These are phyloP conservation scores for Chytriomyces hyalinus DNA, from an alignment of 192 early-diverging fungal genomes.

Conservation along the genomic window DNA sequence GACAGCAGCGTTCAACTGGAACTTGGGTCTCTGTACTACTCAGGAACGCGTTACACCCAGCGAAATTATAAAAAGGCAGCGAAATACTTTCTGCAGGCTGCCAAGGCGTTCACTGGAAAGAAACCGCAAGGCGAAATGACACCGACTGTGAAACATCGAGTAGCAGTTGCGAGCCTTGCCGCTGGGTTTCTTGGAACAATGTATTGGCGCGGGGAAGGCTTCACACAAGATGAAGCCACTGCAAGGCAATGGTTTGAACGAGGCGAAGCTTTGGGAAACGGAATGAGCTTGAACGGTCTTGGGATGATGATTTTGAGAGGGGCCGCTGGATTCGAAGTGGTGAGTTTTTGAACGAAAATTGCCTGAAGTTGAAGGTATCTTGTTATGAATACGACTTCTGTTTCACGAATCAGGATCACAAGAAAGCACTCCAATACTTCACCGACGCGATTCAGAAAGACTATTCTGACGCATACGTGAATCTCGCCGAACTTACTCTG, in stretches of 20 bases:
- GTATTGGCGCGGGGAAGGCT: constrained; percentile 92
- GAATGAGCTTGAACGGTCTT: constrained; percentile 71
- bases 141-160: background rate
- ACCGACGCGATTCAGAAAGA: constrained; percentile 69
- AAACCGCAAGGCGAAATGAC: constrained; percentile 13
- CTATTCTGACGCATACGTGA: constrained; percentile 80
- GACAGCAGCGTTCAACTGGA: constrained; percentile 60
- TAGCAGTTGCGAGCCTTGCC: constrained; percentile 64
- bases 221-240: constrained; percentile 56
- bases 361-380: background rate
- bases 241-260: constrained; percentile 81
- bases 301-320: constrained; percentile 85
- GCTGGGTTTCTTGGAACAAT: constrained; percentile 84
- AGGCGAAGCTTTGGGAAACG: constrained; percentile 68
- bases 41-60: constrained; percentile 61
- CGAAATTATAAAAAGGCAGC: constrained; percentile 68
- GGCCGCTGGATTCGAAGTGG: constrained; percentile 44
- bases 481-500: constrained; percentile 63
- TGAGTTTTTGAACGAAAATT: background rate
- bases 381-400: background rate
- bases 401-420: constrained; percentile 51
- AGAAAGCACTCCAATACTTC: constrained; percentile 70
- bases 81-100: constrained; percentile 59
- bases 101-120: constrained; percentile 32
- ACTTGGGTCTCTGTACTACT: constrained; percentile 83